Evolutionary conservation across 176 grass and related monocot genomes (phyloP).

Genomic region (Ensete glaucum): DNA sequence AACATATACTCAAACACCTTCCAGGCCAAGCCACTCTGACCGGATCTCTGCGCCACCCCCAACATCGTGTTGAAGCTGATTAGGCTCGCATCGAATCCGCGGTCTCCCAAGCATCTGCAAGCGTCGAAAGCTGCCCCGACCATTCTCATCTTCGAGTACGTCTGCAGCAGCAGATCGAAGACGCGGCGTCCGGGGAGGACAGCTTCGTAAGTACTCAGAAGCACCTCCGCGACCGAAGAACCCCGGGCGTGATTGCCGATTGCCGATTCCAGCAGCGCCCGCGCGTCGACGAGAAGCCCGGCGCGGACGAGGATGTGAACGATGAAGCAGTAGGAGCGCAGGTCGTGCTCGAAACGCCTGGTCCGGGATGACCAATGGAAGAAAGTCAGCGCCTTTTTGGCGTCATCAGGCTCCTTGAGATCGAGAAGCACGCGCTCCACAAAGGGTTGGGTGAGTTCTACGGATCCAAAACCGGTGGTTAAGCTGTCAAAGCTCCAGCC

Average conservation of each 20-base stretch:
- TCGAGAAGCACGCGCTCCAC: slow-evolving; percentile 45
- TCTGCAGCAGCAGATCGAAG: slow-evolving; percentile 76
- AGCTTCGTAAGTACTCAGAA: slow-evolving; percentile 39
- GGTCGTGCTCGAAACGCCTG: slow-evolving; percentile 21
- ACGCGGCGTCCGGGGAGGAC: slow-evolving; percentile 41
- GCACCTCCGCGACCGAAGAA: background rate
- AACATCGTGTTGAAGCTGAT: slow-evolving; percentile 67
- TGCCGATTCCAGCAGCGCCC: slow-evolving; percentile 41
- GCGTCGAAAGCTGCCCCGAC: slow-evolving; percentile 44
- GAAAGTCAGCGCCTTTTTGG: slow-evolving; percentile 63
- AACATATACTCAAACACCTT: slow-evolving; percentile 91
- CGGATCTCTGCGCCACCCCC: slow-evolving; percentile 27
- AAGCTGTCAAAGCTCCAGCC: slow-evolving; percentile 32
- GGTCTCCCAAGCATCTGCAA: slow-evolving; percentile 46
- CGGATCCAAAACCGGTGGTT: slow-evolving; percentile 31
- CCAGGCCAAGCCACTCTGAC: slow-evolving; percentile 46
- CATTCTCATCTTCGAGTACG: slow-evolving; percentile 44
- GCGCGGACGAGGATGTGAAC: slow-evolving; percentile 66
- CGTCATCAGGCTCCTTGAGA: slow-evolving; percentile 33
- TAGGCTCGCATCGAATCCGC: slow-evolving; percentile 38
- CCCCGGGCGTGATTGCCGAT: slow-evolving; percentile 22
- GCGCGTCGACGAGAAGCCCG: slow-evolving; percentile 41
- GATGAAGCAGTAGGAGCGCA: slow-evolving; percentile 54
- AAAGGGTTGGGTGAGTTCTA: slow-evolving; percentile 18
- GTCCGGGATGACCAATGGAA: slow-evolving; percentile 51